Conservation (phyloP, 306 rosid species). For the Gleditsia sinensis region DNA sequence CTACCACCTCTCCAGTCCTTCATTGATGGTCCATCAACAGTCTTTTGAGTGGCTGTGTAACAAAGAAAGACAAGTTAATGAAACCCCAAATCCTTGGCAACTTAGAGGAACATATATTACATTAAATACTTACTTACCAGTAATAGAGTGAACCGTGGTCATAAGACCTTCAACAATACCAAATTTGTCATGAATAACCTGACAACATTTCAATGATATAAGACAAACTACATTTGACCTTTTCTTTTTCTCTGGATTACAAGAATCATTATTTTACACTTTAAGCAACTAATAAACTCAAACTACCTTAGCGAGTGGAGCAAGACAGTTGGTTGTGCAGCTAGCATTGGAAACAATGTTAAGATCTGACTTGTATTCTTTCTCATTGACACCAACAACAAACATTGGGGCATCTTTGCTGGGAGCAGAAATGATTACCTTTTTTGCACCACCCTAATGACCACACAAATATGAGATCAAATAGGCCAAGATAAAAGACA, state of each 20-base stretch:
- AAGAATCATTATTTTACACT: background rate
- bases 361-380: slow-evolving; percentile 72
- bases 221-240: background rate
- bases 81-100: background rate
- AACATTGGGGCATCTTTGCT: slow-evolving; percentile 96
- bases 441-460: slow-evolving; percentile 87
- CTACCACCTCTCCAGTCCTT: slow-evolving; percentile 99
- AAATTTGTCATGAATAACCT: slow-evolving; percentile 73
- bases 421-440: slow-evolving; percentile 92
- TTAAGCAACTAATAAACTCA: background rate
- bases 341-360: slow-evolving; percentile 82
- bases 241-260: background rate
- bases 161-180: slow-evolving; percentile 80
- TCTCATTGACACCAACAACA: slow-evolving; percentile 94
- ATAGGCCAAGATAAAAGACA: background rate
- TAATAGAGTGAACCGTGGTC: slow-evolving; percentile 79
- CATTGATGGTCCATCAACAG: slow-evolving; percentile 91
- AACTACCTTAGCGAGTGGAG: slow-evolving; percentile 85
- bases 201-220: slow-evolving; percentile 19
- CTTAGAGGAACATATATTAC: background rate
- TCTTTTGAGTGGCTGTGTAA: slow-evolving; percentile 79
- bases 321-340: slow-evolving; percentile 91
- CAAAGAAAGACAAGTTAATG: background rate
- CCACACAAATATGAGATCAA: background rate
- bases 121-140: slow-evolving; percentile 54